phyloP scores from a whole-genome alignment of 2,329 filamentous ascomycete species.

The Claviceps cyperi region DNA sequence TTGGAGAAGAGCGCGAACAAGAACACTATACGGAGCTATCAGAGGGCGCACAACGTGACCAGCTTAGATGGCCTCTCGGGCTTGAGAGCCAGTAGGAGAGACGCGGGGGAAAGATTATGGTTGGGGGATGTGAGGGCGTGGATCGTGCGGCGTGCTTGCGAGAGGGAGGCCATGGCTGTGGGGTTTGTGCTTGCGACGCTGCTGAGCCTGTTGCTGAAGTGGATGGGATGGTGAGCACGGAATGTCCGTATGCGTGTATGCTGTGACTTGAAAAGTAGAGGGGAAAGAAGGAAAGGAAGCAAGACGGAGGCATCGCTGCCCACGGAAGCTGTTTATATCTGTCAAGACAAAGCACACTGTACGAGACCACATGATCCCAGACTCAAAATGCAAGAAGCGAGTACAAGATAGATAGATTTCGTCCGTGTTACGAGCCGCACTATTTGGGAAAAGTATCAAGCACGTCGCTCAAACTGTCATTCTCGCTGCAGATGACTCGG shows the following conservation, averaged over 20 bases:
- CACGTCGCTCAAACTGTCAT: background rate
- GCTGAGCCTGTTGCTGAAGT: background rate
- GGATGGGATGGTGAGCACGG: background rate
- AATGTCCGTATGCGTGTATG: too few relatives aligned
- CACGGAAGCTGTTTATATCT: too few relatives aligned
- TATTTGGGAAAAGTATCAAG: background rate
- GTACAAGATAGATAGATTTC: background rate
- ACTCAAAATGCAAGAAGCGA: background rate
- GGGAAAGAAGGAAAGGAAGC: background rate
- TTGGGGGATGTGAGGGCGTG: constrained; percentile 23
- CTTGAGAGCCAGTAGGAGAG: constrained; percentile 35
- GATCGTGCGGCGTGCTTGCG: constrained; percentile 13
- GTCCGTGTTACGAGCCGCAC: background rate
- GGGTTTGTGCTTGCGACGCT: constrained; percentile 5
- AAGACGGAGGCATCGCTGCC: background rate
- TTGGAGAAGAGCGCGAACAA: constrained; percentile 34
- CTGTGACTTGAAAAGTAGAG: background rate
- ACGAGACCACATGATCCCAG: background rate
- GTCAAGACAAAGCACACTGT: background rate
- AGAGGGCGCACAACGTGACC: constrained; percentile 35
- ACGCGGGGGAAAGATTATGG: constrained; percentile 31
- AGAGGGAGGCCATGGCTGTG: constrained; percentile 18
- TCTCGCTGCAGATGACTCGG: too few relatives aligned
- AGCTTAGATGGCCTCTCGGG: constrained; percentile 48
- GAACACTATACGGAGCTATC: constrained; percentile 39